phyloP scores from a whole-genome alignment of 768 basidiomycete genomes.

The Mycena kentingensis region DNA sequence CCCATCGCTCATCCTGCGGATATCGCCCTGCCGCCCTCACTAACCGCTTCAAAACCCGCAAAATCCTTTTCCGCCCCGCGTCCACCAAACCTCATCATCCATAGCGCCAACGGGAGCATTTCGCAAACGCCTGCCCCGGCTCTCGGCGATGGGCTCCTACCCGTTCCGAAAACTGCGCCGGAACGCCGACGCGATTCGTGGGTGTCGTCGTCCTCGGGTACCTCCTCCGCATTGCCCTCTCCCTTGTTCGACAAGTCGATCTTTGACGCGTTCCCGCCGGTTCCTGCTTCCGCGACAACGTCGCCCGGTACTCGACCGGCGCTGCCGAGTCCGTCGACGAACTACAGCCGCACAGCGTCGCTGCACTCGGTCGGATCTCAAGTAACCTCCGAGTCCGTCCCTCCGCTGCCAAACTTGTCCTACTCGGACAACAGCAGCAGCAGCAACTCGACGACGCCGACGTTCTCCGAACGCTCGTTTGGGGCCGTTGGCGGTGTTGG shows the following conservation, averaged over 20 bases:
- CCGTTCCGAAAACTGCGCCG: slow-evolving; percentile 11
- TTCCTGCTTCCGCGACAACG: slow-evolving; percentile 44
- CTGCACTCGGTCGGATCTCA: not conserved
- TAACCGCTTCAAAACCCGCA: slow-evolving; percentile 8
- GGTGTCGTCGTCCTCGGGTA: slow-evolving; percentile 45
- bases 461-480: slow-evolving; percentile 1
- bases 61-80: slow-evolving; percentile 17
- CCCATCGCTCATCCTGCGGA: slow-evolving; percentile 16
- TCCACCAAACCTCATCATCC: slow-evolving; percentile 15
- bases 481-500: not conserved
- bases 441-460: not conserved
- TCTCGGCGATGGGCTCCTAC: slow-evolving; percentile 1
- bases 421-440: slow-evolving; percentile 3
- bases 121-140: not conserved
- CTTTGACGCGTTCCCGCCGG: slow-evolving; percentile 74
- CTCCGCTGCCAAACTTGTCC: slow-evolving; percentile 4
- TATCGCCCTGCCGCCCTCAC: slow-evolving; percentile 22
- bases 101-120: not conserved
- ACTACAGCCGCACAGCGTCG: not conserved
- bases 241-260: slow-evolving; percentile 58
- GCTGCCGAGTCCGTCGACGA: not conserved
- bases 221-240: slow-evolving; percentile 38
- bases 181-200: slow-evolving; percentile 44
- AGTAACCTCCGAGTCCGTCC: not conserved
- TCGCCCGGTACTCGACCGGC: not conserved